Evolutionary conservation across 192 early-diverging fungal genomes (phyloP), one percentile per base, ranked within the genome.

Genomic region (Fimicolochytrium jonesii): DNA sequence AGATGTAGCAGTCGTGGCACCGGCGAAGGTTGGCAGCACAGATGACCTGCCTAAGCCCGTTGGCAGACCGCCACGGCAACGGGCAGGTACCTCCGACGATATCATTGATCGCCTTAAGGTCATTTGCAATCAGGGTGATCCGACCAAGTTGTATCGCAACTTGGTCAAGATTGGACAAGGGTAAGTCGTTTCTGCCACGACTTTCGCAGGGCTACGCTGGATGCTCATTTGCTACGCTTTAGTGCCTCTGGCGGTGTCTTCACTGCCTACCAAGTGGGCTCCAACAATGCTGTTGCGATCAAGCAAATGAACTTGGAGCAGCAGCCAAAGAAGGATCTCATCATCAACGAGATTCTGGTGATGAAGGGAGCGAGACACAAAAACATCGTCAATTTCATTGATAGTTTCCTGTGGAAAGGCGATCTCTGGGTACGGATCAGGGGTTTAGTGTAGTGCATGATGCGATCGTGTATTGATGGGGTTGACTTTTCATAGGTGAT

Each of bases 291-390:
- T 1, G 95, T 95, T 0, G 95, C 93, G 0, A 94, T 97, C 69
- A 97, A 97, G 74, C 92, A 94, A 73, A 97, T 95, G 91, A 90
- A 94, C 57, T 73, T 97, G 42, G 86, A 93, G 70, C 86, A 91
- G 70, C 95, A 97, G 75, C 92, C 93, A 31, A 94, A 94, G 69
- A 94, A 94, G 78, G 95, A 95, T 50, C 70, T 94, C 56, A 95
- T 97, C 60, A 93, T 95, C 75, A 94, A 85, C 58, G 83, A 85
- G 64, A 84, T 85, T 64, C 55, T 84, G 44, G 80, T 85, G 25
- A 85, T 85, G 83, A 72, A 75, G 44, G 70, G 68, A 22, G 47
- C 68, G 11, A 36, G 56, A 23, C 81, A 85, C 56, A 76, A 77
- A 54, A 91, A 93, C 66, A 90, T 93, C 74, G 90, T 93, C 36